These are phyloP conservation scores for Penicillium daleae DNA, from an alignment of 495 filamentous ascomycete species.

Conservation along the genomic window DNA sequence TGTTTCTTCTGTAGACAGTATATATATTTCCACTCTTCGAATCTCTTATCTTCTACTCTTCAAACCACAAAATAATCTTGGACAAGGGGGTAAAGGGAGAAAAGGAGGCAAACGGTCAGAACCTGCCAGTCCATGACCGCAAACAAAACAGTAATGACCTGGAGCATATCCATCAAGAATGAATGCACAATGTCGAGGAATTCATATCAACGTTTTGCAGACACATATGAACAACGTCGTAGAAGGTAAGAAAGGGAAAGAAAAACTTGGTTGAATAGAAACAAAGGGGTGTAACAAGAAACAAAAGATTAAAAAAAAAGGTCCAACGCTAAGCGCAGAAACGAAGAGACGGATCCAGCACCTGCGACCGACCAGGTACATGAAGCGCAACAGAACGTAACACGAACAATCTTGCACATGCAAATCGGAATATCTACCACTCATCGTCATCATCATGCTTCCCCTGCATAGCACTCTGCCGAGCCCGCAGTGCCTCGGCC, in stretches of 20 bases:
- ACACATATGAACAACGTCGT: constrained; percentile 5
- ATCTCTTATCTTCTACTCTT: constrained; percentile 2
- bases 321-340: constrained; percentile 36
- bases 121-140: constrained; percentile 19
- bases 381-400: constrained; percentile 11
- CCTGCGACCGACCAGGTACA: constrained; percentile 17
- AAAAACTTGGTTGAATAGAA: constrained; percentile 16
- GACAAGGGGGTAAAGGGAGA: background rate
- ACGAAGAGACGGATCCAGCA: constrained; percentile 23
- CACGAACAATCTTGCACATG: constrained; percentile 4
- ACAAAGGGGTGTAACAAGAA: constrained; percentile 10
- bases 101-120: background rate
- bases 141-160: constrained; percentile 9
- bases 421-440: constrained; percentile 43
- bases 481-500: constrained; percentile 76
- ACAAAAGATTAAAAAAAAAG: constrained; percentile 15
- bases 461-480: constrained; percentile 71
- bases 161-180: constrained; percentile 21
- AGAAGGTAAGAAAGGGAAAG: constrained; percentile 11
- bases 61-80: background rate
- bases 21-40: background rate
- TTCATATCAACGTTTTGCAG: constrained; percentile 10
- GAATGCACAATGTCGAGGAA: constrained; percentile 15
- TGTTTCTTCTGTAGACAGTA: background rate
- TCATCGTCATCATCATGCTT: constrained; percentile 72